Base-by-base conservation (phyloP, 139 green algal species). In the Trebouxia sp. region DNA sequence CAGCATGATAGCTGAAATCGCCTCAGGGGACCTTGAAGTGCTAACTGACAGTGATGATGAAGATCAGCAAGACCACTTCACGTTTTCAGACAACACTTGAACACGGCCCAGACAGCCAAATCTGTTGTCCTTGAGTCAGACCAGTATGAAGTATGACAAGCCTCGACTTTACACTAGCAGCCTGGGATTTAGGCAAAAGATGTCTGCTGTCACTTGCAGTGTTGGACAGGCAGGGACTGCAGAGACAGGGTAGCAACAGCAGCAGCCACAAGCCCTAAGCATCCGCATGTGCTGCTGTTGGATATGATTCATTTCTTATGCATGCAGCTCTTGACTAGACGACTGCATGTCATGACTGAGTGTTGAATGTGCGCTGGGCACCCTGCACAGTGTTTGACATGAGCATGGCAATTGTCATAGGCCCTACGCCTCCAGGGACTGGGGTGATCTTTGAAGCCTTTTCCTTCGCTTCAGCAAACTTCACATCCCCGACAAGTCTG, bases 391-490 rank as follows among this genome's bases (percentile, higher is more conserved):
- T 93, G 84, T 98, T 97, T 22, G 92, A 82, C 66, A 98, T 81
- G 45, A 98, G 79, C 85, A 92, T 93, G n/a, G 94, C 90, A 48
- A 97, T 97, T 43, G 94, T 98, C 94, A 97, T 98, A 7, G 94
- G 94, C 11, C 94, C 94, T n/a, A 98, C 93, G 14, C 94, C 94
- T 26, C 94, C 94, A 15, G 94, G 94, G 17, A 98, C 94, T 9
- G 92, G 93, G 12, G 94, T 97, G 75, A 98, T 95, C 20, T 69
- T 50, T 8, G 79, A 83, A 2, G 94, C 94, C 32, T 92, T 87
- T 43, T 92, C 37, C n/a, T 65, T 81, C 2, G 79, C 90, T 56
- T 86, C 88, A 17, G 89, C 88, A 81, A 94, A 97, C 11, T 90
- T 83, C 7, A 95, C 91, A 80, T 98, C 94, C 17, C 94, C 94